phyloP scores from a whole-genome alignment of 768 basidiomycete species.

The Gautieria morchelliformis region DNA sequence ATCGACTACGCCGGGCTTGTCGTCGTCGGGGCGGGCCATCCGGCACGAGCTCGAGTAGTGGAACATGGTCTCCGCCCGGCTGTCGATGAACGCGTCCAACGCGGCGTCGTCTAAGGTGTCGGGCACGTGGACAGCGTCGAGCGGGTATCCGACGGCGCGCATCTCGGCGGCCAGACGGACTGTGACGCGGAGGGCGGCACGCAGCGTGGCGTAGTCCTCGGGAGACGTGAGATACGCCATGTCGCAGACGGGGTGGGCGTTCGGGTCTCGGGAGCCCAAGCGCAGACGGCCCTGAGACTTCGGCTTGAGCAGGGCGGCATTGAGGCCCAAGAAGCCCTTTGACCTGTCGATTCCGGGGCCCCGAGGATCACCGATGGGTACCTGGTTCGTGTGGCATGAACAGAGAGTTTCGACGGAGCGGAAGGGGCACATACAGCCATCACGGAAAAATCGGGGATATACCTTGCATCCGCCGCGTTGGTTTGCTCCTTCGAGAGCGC shows the following conservation, averaged over 20 bases:
- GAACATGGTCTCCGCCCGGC: constrained; percentile 12
- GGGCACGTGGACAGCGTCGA: constrained; percentile 20
- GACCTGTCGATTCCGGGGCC: too few relatives aligned
- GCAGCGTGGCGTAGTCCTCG: too few relatives aligned
- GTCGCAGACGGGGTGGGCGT: constrained; percentile 21
- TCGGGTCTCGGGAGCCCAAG: constrained; percentile 24
- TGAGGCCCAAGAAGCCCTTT: neutral
- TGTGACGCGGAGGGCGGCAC: constrained; percentile 5
- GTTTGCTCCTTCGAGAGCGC: constrained; percentile 1
- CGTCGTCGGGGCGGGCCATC: too few relatives aligned
- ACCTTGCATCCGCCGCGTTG: constrained; percentile 15
- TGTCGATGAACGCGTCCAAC: constrained; percentile 23
- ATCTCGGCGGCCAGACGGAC: constrained; percentile 18
- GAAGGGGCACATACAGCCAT: constrained; percentile 15
- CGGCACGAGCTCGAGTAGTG: too few relatives aligned
- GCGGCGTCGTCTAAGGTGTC: constrained; percentile 19
- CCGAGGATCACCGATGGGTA: neutral
- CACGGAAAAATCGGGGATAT: constrained; percentile 32
- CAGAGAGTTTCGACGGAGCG: too few relatives aligned
- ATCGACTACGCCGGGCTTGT: too few relatives aligned
- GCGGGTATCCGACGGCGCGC: constrained; percentile 15
- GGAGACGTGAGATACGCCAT: constrained; percentile 13
- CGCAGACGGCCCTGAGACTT: constrained; percentile 19
- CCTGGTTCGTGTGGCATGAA: too few relatives aligned
- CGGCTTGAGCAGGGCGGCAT: constrained; percentile 15